A percentile compares a stretch with the other conserved stretches of the same genome.
Conservation (phyloP, 176 grass and related monocot genomes). For the Aegilops longissima region DNA sequence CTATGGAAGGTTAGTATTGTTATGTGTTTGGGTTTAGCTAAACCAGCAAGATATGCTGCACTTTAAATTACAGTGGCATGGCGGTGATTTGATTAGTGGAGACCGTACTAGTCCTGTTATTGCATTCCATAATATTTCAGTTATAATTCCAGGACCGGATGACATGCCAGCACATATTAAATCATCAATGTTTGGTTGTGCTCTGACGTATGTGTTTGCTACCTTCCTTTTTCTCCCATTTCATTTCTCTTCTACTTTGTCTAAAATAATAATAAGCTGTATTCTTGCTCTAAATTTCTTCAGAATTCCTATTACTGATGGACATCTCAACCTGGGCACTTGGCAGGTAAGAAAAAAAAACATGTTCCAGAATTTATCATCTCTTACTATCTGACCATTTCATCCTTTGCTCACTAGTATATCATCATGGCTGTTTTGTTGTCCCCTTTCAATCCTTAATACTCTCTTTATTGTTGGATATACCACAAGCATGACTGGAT, state of each 20-base stretch:
- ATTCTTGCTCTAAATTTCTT: conserved; percentile 19
- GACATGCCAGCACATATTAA: conserved; percentile 99
- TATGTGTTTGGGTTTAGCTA: neutral
- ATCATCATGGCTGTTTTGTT: neutral
- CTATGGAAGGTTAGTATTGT: conserved; percentile 67
- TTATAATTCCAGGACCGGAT: conserved; percentile 81
- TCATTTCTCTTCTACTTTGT: conserved; percentile 1
- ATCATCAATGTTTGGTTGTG: conserved; percentile 98
- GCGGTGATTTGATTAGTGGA: neutral
- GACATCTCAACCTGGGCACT: conserved; percentile 86
- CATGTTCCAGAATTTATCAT: neutral
- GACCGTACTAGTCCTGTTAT: neutral
- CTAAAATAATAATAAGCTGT: neutral
- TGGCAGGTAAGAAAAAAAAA: conserved; percentile 68
- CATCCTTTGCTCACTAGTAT: neutral
- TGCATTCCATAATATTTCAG: conserved; percentile 15
- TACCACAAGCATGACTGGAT: neutral
- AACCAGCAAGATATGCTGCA: neutral
- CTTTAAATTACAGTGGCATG: neutral
- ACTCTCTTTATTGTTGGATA: neutral
- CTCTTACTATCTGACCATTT: neutral
- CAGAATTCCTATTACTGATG: conserved; percentile 96
- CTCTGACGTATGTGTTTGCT: conserved; percentile 63
- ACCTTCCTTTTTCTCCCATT: neutral
- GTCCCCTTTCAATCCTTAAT: neutral